phyloP scores from a whole-genome alignment of 2,329 filamentous ascomycete species.

The Tolypocladium paradoxum region DNA sequence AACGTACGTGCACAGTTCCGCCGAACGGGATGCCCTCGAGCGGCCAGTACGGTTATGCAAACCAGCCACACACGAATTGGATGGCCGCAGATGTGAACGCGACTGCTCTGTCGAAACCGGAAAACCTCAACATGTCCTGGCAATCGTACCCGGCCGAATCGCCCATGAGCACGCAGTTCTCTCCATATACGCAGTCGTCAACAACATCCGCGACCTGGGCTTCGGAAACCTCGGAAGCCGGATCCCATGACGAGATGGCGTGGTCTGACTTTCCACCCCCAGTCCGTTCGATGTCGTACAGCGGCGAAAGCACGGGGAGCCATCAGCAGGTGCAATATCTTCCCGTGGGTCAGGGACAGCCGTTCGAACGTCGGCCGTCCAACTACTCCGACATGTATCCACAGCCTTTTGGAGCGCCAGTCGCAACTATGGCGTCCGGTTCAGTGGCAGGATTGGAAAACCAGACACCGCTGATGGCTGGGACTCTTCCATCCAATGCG shows the following conservation, averaged over 20 bases:
- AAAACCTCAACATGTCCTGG: slow-evolving; percentile 36
- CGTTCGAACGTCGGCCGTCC: slow-evolving; percentile 32
- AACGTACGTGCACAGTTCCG: slow-evolving; percentile 15
- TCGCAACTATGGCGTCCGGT: slow-evolving; percentile 24
- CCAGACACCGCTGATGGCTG: slow-evolving; percentile 24
- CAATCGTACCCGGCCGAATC: slow-evolving; percentile 38
- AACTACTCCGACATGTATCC: slow-evolving; percentile 34
- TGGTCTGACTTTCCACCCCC: slow-evolving; percentile 34
- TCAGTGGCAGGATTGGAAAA: slow-evolving; percentile 20
- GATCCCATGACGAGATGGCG: slow-evolving; percentile 30
- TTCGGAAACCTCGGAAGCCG: slow-evolving; percentile 22
- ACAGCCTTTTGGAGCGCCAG: slow-evolving; percentile 24
- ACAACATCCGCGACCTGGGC: slow-evolving; percentile 32
- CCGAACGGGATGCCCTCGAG: slow-evolving; percentile 20
- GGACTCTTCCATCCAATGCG: slow-evolving; percentile 20
- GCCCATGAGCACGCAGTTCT: slow-evolving; percentile 37
- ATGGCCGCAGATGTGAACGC: slow-evolving; percentile 30
- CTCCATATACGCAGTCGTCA: slow-evolving; percentile 34
- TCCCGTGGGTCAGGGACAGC: slow-evolving; percentile 24
- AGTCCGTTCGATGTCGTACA: slow-evolving; percentile 37
- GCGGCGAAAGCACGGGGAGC: slow-evolving; percentile 27
- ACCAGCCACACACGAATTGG: slow-evolving; percentile 31
- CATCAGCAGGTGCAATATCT: slow-evolving; percentile 28
- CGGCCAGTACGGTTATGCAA: slow-evolving; percentile 26
- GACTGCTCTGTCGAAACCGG: slow-evolving; percentile 27